A percentile compares a stretch with the other conserved stretches of the same genome.
Conservation (phyloP, 2,329 filamentous ascomycete genomes). For the Sclerotinia subarctica region DNA sequence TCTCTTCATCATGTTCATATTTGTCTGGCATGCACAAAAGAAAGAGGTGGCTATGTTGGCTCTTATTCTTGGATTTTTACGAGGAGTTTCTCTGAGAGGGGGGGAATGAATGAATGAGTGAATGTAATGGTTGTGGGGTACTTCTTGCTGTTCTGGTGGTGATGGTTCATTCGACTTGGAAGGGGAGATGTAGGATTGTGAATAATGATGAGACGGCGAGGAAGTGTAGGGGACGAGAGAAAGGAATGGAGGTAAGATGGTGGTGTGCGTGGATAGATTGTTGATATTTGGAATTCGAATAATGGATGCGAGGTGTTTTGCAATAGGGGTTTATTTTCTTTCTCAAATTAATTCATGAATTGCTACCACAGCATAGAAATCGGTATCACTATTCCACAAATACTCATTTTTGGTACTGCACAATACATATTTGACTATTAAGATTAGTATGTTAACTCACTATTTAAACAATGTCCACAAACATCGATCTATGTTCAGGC, state of each 20-base stretch:
- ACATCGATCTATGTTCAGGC: too few relatives aligned
- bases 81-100: slow-evolving; percentile 43
- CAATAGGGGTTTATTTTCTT: too few relatives aligned
- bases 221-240: neutral
- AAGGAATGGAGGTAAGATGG: too few relatives aligned
- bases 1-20: slow-evolving; percentile 36
- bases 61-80: slow-evolving; percentile 49
- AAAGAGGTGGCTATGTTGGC: slow-evolving; percentile 49
- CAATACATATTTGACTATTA: too few relatives aligned
- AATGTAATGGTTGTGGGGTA: slow-evolving; percentile 52
- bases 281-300: neutral
- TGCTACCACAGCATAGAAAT: too few relatives aligned
- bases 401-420: too few relatives aligned
- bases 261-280: neutral
- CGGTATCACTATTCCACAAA: too few relatives aligned
- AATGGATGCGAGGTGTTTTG: neutral
- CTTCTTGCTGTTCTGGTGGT: slow-evolving; percentile 47
- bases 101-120: slow-evolving; percentile 40
- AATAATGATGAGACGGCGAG: neutral
- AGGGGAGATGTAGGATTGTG: slow-evolving; percentile 44
- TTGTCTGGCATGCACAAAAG: slow-evolving; percentile 44
- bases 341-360: too few relatives aligned
- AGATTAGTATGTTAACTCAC: too few relatives aligned
- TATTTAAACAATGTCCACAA: too few relatives aligned
- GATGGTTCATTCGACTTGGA: slow-evolving; percentile 47